Percentiles rank a stretch among this genome's conserved stretches.
These are phyloP conservation scores for Clitopilus passeckerianus DNA, from an alignment of 768 basidiomycete genomes.

Conservation along the genomic window DNA sequence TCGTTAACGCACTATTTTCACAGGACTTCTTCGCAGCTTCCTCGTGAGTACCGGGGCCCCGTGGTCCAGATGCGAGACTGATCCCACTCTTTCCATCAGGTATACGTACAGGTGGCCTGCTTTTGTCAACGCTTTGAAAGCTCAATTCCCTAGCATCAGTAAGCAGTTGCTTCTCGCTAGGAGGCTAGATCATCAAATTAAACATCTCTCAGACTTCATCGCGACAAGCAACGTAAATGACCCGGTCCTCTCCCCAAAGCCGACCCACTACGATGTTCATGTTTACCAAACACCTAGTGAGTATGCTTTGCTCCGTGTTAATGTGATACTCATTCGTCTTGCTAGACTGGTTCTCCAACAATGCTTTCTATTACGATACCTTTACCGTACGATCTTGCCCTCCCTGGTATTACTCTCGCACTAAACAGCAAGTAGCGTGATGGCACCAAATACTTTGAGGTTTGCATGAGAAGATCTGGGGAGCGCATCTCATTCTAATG, in stretches of 20 bases:
- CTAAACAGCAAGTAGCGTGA: conserved; percentile 31
- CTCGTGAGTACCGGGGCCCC: conserved; percentile 8
- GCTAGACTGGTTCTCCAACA: conserved; percentile 29
- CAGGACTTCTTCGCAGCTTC: conserved; percentile 17
- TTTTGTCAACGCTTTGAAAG: conserved; percentile 33
- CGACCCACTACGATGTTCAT: conserved; percentile 46
- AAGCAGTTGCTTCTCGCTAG: not conserved
- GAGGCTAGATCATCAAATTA: not conserved
- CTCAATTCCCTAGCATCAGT: conserved; percentile 44
- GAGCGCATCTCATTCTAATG: too few species aligned
- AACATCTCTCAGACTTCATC: conserved; percentile 36
- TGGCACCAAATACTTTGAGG: conserved; percentile 48
- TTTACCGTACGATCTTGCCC: conserved; percentile 14
- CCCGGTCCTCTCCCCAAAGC: conserved; percentile 38
- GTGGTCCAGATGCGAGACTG: too few species aligned
- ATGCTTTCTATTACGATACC: conserved; percentile 28
- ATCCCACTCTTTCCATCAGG: too few species aligned
- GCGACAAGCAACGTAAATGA: conserved; percentile 36
- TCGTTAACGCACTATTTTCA: not conserved
- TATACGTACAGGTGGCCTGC: conserved; percentile 37
- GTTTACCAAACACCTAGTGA: conserved; percentile 50
- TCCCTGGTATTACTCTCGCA: not conserved
- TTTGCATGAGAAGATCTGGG: conserved; percentile 6
- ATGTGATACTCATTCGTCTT: not conserved
- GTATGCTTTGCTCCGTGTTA: not conserved